Conservation (phyloP, 306 rosid genomes). For the Rubus parviflorus region DNA sequence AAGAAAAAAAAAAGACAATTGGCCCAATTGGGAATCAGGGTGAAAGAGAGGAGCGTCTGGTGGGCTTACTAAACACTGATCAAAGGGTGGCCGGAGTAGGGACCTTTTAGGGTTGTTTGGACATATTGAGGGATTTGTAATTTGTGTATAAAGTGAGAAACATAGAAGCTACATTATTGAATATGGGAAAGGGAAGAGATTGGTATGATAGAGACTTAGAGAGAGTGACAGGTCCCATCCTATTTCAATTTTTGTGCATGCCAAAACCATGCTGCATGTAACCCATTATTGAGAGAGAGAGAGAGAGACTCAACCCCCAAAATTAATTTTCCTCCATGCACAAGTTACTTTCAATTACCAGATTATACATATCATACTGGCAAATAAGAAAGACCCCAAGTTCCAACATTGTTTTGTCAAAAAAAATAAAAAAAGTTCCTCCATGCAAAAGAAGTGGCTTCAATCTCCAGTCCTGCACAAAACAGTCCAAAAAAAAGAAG, state of each 20-base stretch:
- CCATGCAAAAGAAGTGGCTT: background rate
- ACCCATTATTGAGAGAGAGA: conserved; percentile 23
- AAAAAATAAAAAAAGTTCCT: too few species aligned
- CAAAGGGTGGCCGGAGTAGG: background rate
- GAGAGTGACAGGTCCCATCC: conserved; percentile 17
- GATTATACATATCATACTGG: background rate
- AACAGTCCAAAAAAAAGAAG: background rate
- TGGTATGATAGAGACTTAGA: background rate
- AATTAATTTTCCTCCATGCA: background rate
- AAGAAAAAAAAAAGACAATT: background rate
- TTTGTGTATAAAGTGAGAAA: background rate
- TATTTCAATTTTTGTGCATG: conserved; percentile 5
- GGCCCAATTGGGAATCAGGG: background rate
- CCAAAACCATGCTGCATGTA: conserved; percentile 19
- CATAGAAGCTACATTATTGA: conserved; percentile 19
- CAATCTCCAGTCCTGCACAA: background rate
- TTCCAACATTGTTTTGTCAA: background rate
- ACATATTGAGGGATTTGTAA: background rate
- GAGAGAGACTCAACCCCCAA: background rate
- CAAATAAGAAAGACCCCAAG: background rate
- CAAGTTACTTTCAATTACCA: background rate
- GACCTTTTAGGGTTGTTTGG: background rate
- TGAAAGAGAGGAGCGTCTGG: conserved; percentile 8
- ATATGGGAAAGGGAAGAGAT: background rate
- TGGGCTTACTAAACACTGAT: conserved; percentile 7